Evolutionary conservation across 2,329 filamentous ascomycete species (phyloP), one percentile per base, ranked within the genome.

Genomic region (Fusarium pseudocircinatum): DNA sequence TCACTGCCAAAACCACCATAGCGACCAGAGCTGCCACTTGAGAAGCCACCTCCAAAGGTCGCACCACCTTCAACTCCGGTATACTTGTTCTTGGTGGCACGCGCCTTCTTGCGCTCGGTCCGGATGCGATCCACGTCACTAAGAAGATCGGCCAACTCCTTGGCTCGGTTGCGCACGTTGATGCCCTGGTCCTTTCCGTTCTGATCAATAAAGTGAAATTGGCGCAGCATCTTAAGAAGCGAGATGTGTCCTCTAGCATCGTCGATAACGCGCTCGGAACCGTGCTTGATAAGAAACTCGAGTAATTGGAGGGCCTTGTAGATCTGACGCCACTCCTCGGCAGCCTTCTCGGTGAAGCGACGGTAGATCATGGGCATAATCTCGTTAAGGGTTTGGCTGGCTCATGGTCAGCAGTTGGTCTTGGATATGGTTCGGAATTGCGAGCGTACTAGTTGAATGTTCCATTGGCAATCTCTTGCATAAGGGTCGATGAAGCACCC

Each of bases 351-450:
- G 69, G 96, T 99, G 83, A 99, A 99, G 74, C 96, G 94, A 80
- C 97, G 96, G 87, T 99, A 99, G 81, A 99, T 97, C 94, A 99
- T 96, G 75, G 96, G 96, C 96, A 99, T 99, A 81, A 99, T 98
- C 84, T 99, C 96, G 83, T 98, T 98, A 64, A 99, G 91, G 59
- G 95, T 90, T 90, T 97, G 95, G 82, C 96, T 98, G 80, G 64
- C 46, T 24, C 50, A 58, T 44, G 22, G 78, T 79, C 60, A 79
- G 67, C 53, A 61, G 54, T 44, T 60, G 53, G 26, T 47, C 14
- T 69, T 44, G 36, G 15, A n/a, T n/a, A 28, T 61, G 22, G 34
- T 36, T 85, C 30, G 42, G 24, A 22, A 34, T 94, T 80, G 39
- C 94, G 80, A 26, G 42, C 94, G 80, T 87, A 98, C 96, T 98